A percentile compares a stretch with the other conserved stretches of the same genome.
These are phyloP conservation scores for Fraxinus floribunda DNA, from an alignment of 305 asterid genomes.

Conservation along the genomic window DNA sequence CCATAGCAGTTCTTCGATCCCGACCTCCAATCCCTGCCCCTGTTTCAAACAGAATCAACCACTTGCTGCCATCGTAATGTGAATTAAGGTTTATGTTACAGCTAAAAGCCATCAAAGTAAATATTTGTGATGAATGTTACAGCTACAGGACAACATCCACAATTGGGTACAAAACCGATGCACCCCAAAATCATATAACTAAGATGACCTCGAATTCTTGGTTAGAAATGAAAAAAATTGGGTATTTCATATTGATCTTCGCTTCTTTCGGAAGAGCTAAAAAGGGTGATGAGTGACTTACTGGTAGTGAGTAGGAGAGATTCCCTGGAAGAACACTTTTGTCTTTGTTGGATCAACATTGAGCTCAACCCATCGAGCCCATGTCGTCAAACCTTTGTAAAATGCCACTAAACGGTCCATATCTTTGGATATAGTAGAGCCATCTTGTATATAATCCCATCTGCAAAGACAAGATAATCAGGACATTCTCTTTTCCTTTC, in stretches of 20 bases:
- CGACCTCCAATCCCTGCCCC: slow-evolving; percentile 63
- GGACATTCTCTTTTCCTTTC: not conserved
- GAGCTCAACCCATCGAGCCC: slow-evolving; percentile 67
- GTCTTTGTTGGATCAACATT: slow-evolving; percentile 59
- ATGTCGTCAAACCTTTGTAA: slow-evolving; percentile 65
- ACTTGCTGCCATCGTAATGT: too few relatives aligned
- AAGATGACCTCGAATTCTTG: not conserved
- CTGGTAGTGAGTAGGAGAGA: slow-evolving; percentile 74
- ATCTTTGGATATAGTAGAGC: slow-evolving; percentile 43
- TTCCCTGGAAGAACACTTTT: slow-evolving; percentile 71
- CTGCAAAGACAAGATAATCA: slow-evolving; percentile 15
- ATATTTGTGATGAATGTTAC: not conserved
- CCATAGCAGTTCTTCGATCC: slow-evolving; percentile 54
- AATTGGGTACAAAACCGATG: not conserved
- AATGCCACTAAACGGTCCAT: slow-evolving; percentile 67
- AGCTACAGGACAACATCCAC: too few relatives aligned
- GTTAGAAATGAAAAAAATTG: not conserved
- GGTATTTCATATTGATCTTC: not conserved
- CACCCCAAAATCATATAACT: not conserved
- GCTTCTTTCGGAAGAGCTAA: not conserved
- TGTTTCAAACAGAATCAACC: slow-evolving; percentile 11
- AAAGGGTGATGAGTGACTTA: slow-evolving; percentile 27
- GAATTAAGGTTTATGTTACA: too few relatives aligned
- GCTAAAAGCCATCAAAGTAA: not conserved
- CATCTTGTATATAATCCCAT: slow-evolving; percentile 63